Base-by-base conservation (phyloP, 257 asterid species). In the Jacaranda copaia region DNA sequence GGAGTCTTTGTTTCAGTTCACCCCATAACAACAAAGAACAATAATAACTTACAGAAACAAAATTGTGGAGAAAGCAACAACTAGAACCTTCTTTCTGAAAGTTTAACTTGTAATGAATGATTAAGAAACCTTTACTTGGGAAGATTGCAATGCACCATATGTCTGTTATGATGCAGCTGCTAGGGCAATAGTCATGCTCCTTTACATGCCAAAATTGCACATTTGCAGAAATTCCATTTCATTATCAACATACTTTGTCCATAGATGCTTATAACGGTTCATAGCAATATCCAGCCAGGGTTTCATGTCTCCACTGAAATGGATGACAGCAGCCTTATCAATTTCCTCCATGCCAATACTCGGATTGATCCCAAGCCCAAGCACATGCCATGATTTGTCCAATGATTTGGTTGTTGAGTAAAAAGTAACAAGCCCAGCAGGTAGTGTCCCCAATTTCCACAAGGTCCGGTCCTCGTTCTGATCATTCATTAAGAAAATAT, bases 211-310 rank as follows among this genome's bases (percentile, higher is more conserved):
- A 82, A 90, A 90, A 84, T 90, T 90, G 93, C 96, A 90, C 89
- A 82, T 87, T 82, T 88, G 96, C 86, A 90, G 83, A 77, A 80
- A 90, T 68, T 86, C 89, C 96, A 90, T 86, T 60, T 90, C 96
- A 51, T 86, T 83, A 76, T 90, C 96, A 35, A 90, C 85, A 75
- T 90, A 90, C 77, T 90, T 90, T 11, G 96, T 88, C 96, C 96
- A 90, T 12, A 90, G 90, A 64, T 86, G 80, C 84, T 90, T 90
- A 79, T 86, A 90, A 25, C 87, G 87, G 79, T 90, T 90, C 89
- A 90, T 81, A 43, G 88, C 96, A 74, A 90, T 90, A 74, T 90
- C 96, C 83, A 89, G 82, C 94, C 94, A 89, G 74, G 94, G 94
- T 61, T 89, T 89, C 94, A 89, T 89, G 68, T 87, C 89, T 61